Evolutionary conservation across 495 filamentous ascomycete genomes (phyloP).

Genomic region (Alectoria sarmentosa): DNA sequence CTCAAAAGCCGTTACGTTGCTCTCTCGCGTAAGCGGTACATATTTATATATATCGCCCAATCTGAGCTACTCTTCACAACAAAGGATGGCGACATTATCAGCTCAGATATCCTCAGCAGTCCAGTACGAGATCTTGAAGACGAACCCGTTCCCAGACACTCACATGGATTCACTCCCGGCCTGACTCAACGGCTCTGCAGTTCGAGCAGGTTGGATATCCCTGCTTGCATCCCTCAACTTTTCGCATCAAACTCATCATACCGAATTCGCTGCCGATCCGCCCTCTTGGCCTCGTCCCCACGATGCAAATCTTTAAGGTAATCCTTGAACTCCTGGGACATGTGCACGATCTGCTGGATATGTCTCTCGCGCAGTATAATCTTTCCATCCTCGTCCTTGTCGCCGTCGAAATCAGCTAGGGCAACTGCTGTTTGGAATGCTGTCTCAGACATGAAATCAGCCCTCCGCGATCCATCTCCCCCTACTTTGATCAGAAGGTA

Average conservation of each 20-base stretch:
- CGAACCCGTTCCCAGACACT: neutral
- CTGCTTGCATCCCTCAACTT: neutral
- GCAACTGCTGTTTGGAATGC: constrained; percentile 29
- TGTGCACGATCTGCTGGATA: constrained; percentile 19
- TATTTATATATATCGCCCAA: no score
- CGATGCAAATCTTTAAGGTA: constrained; percentile 22
- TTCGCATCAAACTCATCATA: neutral
- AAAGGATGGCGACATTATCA: neutral
- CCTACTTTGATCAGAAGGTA: neutral
- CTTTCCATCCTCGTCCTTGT: constrained; percentile 20
- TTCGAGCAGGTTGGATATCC: neutral
- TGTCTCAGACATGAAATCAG: constrained; percentile 1
- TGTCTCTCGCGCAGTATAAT: constrained; percentile 22
- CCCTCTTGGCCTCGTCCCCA: constrained; percentile 12
- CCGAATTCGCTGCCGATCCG: constrained; percentile 2
- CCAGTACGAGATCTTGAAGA: neutral
- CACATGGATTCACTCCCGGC: neutral
- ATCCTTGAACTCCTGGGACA: constrained; percentile 26
- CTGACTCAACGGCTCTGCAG: neutral
- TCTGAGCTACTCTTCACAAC: neutral
- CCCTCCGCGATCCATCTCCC: neutral
- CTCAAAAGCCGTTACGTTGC: no score
- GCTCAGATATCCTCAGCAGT: neutral
- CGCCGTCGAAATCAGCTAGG: constrained; percentile 22
- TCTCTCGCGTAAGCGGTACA: no score